Conservation (phyloP, 352 stramenopile species). For the Phytophthora citrophthora region DNA sequence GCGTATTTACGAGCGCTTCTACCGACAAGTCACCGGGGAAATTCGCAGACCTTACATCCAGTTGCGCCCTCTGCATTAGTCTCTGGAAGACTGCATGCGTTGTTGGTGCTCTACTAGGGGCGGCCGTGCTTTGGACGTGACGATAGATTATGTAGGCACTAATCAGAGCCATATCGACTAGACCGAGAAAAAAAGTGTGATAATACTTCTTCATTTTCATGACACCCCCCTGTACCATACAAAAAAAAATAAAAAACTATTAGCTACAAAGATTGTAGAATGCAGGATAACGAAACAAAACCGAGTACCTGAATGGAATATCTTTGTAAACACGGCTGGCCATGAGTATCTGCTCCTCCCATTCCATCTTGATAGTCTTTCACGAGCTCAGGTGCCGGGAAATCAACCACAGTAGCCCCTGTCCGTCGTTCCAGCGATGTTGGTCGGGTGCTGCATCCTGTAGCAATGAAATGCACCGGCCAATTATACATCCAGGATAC, state of each 20-base stretch:
- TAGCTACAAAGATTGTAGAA: no score
- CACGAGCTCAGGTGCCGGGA: constrained; percentile 6
- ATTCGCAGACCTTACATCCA: background rate
- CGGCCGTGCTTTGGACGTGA: background rate
- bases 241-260: no score
- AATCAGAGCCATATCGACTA: constrained; percentile 6
- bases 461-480: constrained; percentile 8
- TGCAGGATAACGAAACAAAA: constrained; percentile 1
- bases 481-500: constrained; percentile 18
- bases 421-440: background rate
- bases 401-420: constrained; percentile 3
- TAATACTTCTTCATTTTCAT: constrained; percentile 23
- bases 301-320: background rate
- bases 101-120: constrained; percentile 2
- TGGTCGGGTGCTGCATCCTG: constrained; percentile 1
- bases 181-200: constrained; percentile 2
- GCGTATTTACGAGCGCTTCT: background rate
- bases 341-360: constrained; percentile 1
- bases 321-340: background rate
- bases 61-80: background rate
- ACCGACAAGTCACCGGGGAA: constrained; percentile 1
- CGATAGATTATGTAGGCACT: constrained; percentile 12
- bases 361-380: constrained; percentile 16
- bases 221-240: constrained; percentile 4
- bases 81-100: background rate